Conservation (phyloP, 176 grass and related monocot species). For the Raddia guianensis region DNA sequence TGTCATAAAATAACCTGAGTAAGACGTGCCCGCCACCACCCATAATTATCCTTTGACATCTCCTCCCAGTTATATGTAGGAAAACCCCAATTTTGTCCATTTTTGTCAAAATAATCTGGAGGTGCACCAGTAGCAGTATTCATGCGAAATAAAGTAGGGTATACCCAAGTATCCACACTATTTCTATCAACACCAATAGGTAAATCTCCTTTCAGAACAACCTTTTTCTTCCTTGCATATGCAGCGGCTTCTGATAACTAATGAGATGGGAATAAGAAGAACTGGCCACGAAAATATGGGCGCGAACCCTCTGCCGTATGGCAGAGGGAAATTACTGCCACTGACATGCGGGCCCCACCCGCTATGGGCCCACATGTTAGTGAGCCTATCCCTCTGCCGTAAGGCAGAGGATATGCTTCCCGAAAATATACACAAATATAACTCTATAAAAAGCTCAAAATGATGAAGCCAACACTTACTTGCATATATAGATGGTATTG, state of each 20-base stretch:
- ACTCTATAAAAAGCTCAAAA: conserved; percentile 10
- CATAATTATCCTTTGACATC: conserved; percentile 99
- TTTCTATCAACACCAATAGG: conserved; percentile 99
- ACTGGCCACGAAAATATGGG: background rate
- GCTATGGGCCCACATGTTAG: too few species aligned
- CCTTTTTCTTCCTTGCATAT: conserved; percentile 93
- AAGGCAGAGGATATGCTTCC: too few species aligned
- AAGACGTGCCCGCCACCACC: conserved; percentile 89
- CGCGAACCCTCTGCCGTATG: too few species aligned
- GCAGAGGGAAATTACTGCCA: too few species aligned
- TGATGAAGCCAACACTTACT: conserved; percentile 67
- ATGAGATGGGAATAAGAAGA: conserved; percentile 36
- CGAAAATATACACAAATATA: conserved; percentile 2
- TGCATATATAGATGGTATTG: conserved; percentile 97
- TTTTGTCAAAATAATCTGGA: conserved; percentile 99
- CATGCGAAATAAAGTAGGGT: conserved; percentile 97
- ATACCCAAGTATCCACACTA: conserved; percentile 99
- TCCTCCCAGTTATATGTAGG: conserved; percentile 99
- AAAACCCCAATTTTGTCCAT: conserved; percentile 99
- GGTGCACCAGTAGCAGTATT: conserved; percentile 95
- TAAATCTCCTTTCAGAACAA: conserved; percentile 97
- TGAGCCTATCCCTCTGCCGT: too few species aligned
- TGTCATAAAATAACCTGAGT: conserved; percentile 71
- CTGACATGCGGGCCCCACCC: too few species aligned
- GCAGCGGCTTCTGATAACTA: conserved; percentile 87